A percentile compares a stretch with the other conserved stretches of the same genome.
These are phyloP conservation scores for Hypsizygus ulmarius DNA, from an alignment of 1,284 basidiomycete species.

Conservation along the genomic window DNA sequence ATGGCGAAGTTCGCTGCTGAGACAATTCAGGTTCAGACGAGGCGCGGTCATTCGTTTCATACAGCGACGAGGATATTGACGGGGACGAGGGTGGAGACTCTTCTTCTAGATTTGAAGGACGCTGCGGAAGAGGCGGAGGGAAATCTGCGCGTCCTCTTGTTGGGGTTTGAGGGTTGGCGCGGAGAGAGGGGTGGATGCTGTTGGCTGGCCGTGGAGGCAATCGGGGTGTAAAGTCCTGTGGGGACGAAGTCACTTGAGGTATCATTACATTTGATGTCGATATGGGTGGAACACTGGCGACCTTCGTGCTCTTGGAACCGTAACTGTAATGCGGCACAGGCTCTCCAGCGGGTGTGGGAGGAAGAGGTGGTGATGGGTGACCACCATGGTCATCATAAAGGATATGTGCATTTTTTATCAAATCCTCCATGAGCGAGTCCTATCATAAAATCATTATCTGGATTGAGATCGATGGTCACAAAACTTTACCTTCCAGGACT, in stretches of 20 bases:
- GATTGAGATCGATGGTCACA: conserved; percentile 3
- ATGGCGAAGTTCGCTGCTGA: neutral
- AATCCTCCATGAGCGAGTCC: conserved; percentile 87
- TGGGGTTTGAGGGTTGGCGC: conserved; percentile 44
- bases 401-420: conserved; percentile 66
- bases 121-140: conserved; percentile 13
- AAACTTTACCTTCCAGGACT: conserved; percentile 63
- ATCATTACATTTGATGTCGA: conserved; percentile 23
- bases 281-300: conserved; percentile 45
- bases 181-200: conserved; percentile 74
- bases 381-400: conserved; percentile 56
- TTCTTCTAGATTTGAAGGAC: conserved; percentile 4
- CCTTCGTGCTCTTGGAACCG: conserved; percentile 64
- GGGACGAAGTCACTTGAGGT: conserved; percentile 26
- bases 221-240: conserved; percentile 68
- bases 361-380: conserved; percentile 57
- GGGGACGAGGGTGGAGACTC: conserved; percentile 26
- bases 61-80: conserved; percentile 25
- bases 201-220: conserved; percentile 65
- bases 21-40: conserved; percentile 16
- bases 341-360: conserved; percentile 64
- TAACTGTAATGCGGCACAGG: conserved; percentile 53
- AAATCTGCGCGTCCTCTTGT: conserved; percentile 24
- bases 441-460: conserved; percentile 27
- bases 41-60: conserved; percentile 26